phyloP scores from a whole-genome alignment of 164 flowering plant species.

The Magnolia officinalis region DNA sequence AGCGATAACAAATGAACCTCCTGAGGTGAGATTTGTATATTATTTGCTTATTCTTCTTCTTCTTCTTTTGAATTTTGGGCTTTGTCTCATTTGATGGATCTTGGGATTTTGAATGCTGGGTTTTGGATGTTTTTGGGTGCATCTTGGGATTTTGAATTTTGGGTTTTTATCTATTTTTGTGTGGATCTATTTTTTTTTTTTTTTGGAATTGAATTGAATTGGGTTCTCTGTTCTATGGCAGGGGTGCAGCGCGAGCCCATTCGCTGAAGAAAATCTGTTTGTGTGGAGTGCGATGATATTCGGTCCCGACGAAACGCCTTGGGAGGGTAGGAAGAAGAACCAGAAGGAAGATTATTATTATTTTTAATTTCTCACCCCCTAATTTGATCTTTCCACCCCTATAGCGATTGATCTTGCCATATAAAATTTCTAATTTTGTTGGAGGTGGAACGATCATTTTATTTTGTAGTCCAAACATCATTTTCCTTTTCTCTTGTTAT shows the following conservation, averaged over 20 bases:
- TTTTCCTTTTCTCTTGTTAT: background rate
- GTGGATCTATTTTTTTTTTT: background rate
- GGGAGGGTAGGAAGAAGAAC: conserved; percentile 37
- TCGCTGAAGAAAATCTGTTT: conserved; percentile 41
- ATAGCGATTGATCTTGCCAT: too few relatives aligned
- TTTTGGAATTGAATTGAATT: background rate
- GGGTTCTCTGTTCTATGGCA: conserved; percentile 7
- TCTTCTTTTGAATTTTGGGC: background rate
- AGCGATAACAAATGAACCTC: conserved; percentile 48
- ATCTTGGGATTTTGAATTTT: too few relatives aligned
- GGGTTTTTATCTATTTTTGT: background rate
- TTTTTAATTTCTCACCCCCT: background rate
- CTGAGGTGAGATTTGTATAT: conserved; percentile 29
- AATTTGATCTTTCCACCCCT: too few relatives aligned
- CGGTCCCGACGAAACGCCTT: conserved; percentile 55
- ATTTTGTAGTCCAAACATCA: background rate
- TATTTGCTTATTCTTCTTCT: background rate
- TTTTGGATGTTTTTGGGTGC: background rate
- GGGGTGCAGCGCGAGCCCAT: conserved; percentile 60
- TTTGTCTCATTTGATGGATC: background rate
- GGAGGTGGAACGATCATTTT: background rate
- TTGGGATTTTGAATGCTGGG: background rate
- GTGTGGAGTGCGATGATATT: conserved; percentile 58
- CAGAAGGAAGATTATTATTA: background rate
- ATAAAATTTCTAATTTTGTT: background rate